Base-by-base conservation (phyloP, 73 alveolate genomes). In the Effrenium voratum region DNA sequence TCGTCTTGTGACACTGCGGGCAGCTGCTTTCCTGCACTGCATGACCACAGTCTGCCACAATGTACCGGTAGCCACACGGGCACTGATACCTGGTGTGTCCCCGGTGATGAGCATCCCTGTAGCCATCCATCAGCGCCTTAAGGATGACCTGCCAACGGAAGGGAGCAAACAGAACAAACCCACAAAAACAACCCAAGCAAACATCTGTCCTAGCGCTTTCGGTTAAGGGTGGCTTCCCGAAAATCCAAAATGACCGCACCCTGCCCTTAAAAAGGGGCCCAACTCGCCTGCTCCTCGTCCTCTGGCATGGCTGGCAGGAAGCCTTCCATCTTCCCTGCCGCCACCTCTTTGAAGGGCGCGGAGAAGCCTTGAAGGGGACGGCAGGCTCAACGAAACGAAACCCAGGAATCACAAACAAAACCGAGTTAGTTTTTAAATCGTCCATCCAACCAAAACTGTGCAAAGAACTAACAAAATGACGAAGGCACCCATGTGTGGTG, bases 271-370 rank as follows among this genome's bases (percentile, higher is more conserved):
- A n/a, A n/a, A n/a, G n/a, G n/a, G n/a, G 19, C 63, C 8, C 63
- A 52, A 5, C 83, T 1, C 40, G 79, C 93, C 93, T 85, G 79
- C 79, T 85, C 81, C 38, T 85, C 93, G 60, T 85, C 93, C 8
- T 85, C 93, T 10, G 93, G 93, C 93, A 85, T 85, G 93, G 93
- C 93, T 6, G 93, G 93, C 41, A 85, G 52, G 45, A 85, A 85
- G 32, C 79, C 76, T 15, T 40, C 44, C 3, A 22, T 8, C 36
- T 66, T n/a, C 36, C 81, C 93, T 40, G 6, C n/a, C 6, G 63
- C 80, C 26, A 60, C 79, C 32, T 28, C 40, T 60, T 85, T 85
- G 63, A 85, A 55, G 44, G 93, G 93, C 8, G 13, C 45, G 32
- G 93, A 34, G 28, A 85, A 41, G 0, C 93, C 93, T 85, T 44